Conservation (phyloP, 352 stramenopile species). For the Globisporangium radiosum region DNA sequence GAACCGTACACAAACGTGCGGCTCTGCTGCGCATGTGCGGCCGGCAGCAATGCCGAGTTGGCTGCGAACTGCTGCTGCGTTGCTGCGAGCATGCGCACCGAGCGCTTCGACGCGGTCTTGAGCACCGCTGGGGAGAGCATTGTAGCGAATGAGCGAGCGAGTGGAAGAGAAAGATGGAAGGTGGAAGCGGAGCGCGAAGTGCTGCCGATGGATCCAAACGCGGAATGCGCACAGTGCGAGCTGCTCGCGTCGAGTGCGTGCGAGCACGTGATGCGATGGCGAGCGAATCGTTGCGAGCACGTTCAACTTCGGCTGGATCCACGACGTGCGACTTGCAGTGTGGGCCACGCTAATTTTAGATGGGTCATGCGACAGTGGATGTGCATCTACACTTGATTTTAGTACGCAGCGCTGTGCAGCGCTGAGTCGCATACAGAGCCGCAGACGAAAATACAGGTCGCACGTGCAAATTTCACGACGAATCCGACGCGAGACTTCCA, state of each 20-base stretch:
- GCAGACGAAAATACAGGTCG: too few relatives aligned
- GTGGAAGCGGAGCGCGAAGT: background rate
- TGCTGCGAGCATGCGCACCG: constrained; percentile 11
- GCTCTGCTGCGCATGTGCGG: constrained; percentile 51
- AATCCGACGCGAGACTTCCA: too few relatives aligned
- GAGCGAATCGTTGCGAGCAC: background rate
- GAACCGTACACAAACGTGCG: constrained; percentile 82
- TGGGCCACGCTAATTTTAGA: background rate
- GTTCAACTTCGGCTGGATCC: background rate
- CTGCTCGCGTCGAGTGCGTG: too few relatives aligned
- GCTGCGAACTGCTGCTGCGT: constrained; percentile 1
- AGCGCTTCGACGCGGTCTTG: constrained; percentile 36
- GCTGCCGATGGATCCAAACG: constrained; percentile 7
- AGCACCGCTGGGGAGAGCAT: constrained; percentile 36
- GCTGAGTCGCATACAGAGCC: too few relatives aligned
- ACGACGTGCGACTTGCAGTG: background rate
- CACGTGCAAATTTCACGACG: too few relatives aligned
- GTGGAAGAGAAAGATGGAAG: background rate
- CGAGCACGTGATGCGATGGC: too few relatives aligned
- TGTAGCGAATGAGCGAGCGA: background rate
- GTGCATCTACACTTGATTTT: background rate
- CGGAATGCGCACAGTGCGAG: background rate
- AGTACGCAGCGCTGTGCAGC: background rate
- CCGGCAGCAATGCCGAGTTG: constrained; percentile 25
- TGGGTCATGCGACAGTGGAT: background rate